Evolutionary conservation across 768 basidiomycete species (phyloP).

Genomic region (Multifurca ochricompacta): DNA sequence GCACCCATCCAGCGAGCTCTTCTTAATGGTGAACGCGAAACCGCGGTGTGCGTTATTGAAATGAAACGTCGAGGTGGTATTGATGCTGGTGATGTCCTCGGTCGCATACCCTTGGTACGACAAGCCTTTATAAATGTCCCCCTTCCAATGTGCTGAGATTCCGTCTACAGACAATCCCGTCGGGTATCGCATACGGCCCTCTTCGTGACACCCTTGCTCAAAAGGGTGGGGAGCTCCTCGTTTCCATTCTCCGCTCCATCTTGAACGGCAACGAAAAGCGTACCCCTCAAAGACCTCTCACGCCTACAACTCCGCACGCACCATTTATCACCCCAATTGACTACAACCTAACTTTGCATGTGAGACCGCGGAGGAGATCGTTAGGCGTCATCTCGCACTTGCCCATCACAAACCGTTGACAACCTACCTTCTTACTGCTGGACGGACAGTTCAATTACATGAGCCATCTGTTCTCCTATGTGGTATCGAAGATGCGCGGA

Average conservation of each 20-base stretch:
- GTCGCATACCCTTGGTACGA: slow-evolving; percentile 41
- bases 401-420: slow-evolving; percentile 47
- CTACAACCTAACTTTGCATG: slow-evolving; percentile 45
- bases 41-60: slow-evolving; percentile 75
- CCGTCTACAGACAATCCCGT: slow-evolving; percentile 41
- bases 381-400: slow-evolving; percentile 52
- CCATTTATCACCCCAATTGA: slow-evolving; percentile 48
- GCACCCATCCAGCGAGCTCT: slow-evolving; percentile 85
- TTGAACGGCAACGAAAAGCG: slow-evolving; percentile 42
- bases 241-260: slow-evolving; percentile 61
- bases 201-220: slow-evolving; percentile 54
- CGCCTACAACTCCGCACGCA: slow-evolving; percentile 38
- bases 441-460: slow-evolving; percentile 28
- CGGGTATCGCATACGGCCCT: slow-evolving; percentile 41
- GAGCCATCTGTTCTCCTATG: neutral
- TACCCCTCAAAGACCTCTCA: neutral
- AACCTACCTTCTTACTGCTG: slow-evolving; percentile 22
- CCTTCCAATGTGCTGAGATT: neutral
- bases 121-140: neutral
- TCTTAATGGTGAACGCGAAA: slow-evolving; percentile 54
- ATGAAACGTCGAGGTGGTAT: slow-evolving; percentile 58
- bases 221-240: slow-evolving; percentile 63
- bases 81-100: slow-evolving; percentile 74
- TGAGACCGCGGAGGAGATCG: slow-evolving; percentile 50
- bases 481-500: neutral